Base-by-base conservation (phyloP, 2,329 filamentous ascomycete species). In the Alternaria brassicicola region DNA sequence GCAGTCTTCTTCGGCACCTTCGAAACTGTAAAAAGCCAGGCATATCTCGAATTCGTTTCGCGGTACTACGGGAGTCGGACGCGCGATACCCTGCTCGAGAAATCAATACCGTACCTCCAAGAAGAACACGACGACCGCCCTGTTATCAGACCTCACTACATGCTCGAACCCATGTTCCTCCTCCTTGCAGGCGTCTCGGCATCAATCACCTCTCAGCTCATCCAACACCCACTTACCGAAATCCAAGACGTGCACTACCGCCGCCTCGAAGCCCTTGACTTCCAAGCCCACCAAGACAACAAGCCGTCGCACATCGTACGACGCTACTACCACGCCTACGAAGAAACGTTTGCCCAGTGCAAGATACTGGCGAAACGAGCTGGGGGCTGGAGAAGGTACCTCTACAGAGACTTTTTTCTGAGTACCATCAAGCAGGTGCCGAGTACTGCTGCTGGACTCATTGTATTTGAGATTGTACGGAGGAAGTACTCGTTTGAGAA, bases 401-500 rank as follows among this genome's bases (percentile, higher is more conserved):
- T 93, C 6, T 93, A 90, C 70, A 81, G 85, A 5, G 89, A 87
- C 12, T 92, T 93, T 73, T 87, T 89, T 82, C 86, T 85, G 84
- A 88, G 84, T 52, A 90, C 90, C 0, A 83, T 92, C 51, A 81
- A 88, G 5, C 89, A 92, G 76, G 88, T 91, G 2, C 90, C 90
- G 0, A 91, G 89, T 71, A 93, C 90, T 2, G 90, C 88, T 59
- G 90, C 90, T 0, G 90, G 89, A 0, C 73, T 93, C 58, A 91
- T 93, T 65, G 90, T 92, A 19, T 93, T 93, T 72, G 90, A 93
- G 77, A 72, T 93, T 42, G 86, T 92, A 35, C 81, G 90, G 55
- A 81, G 89, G 33, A 91, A 91, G 76, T 93, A 92, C 66, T 88
- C 88, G 2, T 81, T 85, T 84, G 67, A 87, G 87, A 62, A 83